Conservation (phyloP, 1,139 yeast species). For the Lodderomyces beijingensis region DNA sequence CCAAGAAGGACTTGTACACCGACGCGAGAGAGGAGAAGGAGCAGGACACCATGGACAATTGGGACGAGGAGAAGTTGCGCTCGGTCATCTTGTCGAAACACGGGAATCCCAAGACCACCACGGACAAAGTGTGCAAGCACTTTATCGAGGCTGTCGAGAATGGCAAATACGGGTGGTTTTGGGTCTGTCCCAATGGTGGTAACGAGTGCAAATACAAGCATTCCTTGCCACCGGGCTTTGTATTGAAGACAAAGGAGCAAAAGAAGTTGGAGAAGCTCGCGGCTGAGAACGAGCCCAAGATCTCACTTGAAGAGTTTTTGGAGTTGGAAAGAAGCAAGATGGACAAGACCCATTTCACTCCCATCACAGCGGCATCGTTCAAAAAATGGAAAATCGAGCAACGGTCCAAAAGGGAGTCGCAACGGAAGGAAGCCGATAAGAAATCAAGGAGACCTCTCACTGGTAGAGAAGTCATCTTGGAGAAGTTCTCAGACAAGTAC, state of each 20-base stretch:
- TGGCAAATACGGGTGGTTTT: conserved; percentile 98
- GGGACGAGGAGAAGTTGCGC: conserved; percentile 96
- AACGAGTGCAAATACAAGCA: conserved; percentile 91
- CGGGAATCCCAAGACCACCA: conserved; percentile 90
- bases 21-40: conserved; percentile 78
- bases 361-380: conserved; percentile 83
- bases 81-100: conserved; percentile 85
- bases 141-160: conserved; percentile 97
- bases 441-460: conserved; percentile 51
- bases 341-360: conserved; percentile 75
- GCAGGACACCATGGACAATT: conserved; percentile 86
- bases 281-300: conserved; percentile 79
- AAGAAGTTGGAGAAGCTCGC: conserved; percentile 85
- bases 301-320: conserved; percentile 91
- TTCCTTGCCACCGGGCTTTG: conserved; percentile 96
- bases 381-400: conserved; percentile 79
- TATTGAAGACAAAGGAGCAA: conserved; percentile 94
- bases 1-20: conserved; percentile 87
- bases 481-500: conserved; percentile 65
- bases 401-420: conserved; percentile 55
- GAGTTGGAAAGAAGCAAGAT: conserved; percentile 89
- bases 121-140: conserved; percentile 90
- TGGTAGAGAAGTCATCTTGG: conserved; percentile 79
- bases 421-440: conserved; percentile 49
- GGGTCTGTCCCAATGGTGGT: conserved; percentile 97